Evolutionary conservation across 805 yeast genomes (phyloP), one percentile per base, ranked within the genome.

Genomic region (Huiozyma sinensis): DNA sequence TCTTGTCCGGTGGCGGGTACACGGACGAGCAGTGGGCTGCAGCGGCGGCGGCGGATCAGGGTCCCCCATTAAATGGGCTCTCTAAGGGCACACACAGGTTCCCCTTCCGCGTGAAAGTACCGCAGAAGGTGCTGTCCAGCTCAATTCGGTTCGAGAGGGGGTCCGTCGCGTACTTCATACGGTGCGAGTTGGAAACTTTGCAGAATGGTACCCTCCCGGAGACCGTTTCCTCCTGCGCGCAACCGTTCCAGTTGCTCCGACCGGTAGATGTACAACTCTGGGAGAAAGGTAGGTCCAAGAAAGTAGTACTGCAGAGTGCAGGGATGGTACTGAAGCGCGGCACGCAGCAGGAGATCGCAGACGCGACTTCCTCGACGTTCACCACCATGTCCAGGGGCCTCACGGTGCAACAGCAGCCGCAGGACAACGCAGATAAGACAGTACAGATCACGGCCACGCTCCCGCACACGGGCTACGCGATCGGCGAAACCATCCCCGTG

Each of bases 81-180:
- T 73, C 77, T 13, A 77, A 78, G 54, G 96, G 96, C 36, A 90
- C 84, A 56, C 96, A 88, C 62, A 66, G 85, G 33, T 88, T 89
- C 58, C 95, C 95, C 17, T 89, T 88, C 57, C 76, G 82, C 40
- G 83, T 88, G 37, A 81, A 77, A 52, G 69, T 88, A n/a, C 95
- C 96, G 1, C 75, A 83, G 50, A 72, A 85, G 3, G 30, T 43
- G 12, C 28, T 46, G 28, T 81, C 71, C 60, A 83, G 92, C 24
- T 78, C 87, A 41, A 73, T 88, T 28, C 80, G 79, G 50, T 88
- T 88, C 53, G 95, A 89, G 52, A 78, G 79, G 53, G 96, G 97
- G n/a, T 75, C 85, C 13, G 84, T 88, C 11, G 61, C 73, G 4
- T 88, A 88, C 60, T 63, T 65, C 31, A 65, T 88, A 45, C 44